These are phyloP conservation scores for Talaromyces liani DNA, from an alignment of 495 filamentous ascomycete genomes.

Conservation along the genomic window DNA sequence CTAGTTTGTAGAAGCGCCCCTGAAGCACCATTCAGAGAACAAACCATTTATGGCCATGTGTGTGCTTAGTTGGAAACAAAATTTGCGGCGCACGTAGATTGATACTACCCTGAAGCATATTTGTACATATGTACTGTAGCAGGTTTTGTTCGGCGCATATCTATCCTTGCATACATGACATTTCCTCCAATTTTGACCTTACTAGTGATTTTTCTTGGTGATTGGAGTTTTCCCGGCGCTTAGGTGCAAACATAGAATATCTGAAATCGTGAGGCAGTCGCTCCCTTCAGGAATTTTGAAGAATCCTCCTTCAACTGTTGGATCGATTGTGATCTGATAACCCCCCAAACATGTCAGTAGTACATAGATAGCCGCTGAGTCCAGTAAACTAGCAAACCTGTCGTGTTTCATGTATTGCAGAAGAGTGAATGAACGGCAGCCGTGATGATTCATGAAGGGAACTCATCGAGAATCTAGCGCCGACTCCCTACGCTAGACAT, in stretches of 20 bases:
- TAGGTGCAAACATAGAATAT: not conserved
- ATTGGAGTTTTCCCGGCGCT: not conserved
- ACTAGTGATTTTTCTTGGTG: not conserved
- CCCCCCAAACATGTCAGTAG: not conserved
- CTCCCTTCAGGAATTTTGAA: not conserved
- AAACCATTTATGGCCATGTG: not conserved
- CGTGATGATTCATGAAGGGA: not conserved
- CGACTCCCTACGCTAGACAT: too few species aligned
- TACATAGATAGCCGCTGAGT: not conserved
- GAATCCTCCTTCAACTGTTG: not conserved
- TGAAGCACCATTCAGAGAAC: not conserved
- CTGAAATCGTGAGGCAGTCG: not conserved
- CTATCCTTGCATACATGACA: not conserved
- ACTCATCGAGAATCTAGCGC: too few species aligned
- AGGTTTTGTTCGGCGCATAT: not conserved
- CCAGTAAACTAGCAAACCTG: not conserved
- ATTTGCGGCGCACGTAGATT: not conserved
- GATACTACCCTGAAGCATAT: not conserved
- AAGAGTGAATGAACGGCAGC: not conserved
- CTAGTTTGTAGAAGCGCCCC: not conserved
- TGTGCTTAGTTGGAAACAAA: not conserved
- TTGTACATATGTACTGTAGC: not conserved
- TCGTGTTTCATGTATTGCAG: not conserved
- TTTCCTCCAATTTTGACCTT: not conserved
- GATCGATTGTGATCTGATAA: not conserved